phyloP scores from a whole-genome alignment of 345 rosid species.

The Cardamine resedifolia region DNA sequence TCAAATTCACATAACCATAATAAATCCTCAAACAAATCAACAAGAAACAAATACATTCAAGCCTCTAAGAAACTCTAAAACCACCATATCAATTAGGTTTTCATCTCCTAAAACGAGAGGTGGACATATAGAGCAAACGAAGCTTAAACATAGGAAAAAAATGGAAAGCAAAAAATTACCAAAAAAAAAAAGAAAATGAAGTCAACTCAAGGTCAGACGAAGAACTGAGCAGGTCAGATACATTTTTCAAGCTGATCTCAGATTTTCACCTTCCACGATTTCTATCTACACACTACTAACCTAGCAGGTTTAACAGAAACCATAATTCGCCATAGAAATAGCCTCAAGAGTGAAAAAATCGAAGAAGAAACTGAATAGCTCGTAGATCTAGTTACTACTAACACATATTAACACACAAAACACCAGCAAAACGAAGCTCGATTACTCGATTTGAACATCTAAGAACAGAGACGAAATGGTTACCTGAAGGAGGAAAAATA shows the following conservation, averaged over 20 bases:
- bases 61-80: background rate
- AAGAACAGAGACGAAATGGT: background rate
- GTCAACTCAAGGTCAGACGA: conserved; percentile 29
- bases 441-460: background rate
- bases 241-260: conserved; percentile 26
- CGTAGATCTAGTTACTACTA: conserved; percentile 22
- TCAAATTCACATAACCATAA: background rate
- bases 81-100: background rate
- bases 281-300: background rate
- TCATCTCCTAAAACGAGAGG: background rate
- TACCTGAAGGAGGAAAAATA: conserved; percentile 7
- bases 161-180: background rate
- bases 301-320: background rate
- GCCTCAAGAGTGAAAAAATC: background rate
- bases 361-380: background rate
- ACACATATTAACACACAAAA: background rate
- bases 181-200: background rate
- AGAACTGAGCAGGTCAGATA: background rate
- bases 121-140: background rate
- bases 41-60: background rate
- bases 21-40: background rate
- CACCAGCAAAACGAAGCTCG: conserved; percentile 9
- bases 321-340: conserved; percentile 6
- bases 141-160: background rate
- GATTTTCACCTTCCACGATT: background rate